Evolutionary conservation across 345 rosid genomes (phyloP).

Genomic region (Salix viminalis): DNA sequence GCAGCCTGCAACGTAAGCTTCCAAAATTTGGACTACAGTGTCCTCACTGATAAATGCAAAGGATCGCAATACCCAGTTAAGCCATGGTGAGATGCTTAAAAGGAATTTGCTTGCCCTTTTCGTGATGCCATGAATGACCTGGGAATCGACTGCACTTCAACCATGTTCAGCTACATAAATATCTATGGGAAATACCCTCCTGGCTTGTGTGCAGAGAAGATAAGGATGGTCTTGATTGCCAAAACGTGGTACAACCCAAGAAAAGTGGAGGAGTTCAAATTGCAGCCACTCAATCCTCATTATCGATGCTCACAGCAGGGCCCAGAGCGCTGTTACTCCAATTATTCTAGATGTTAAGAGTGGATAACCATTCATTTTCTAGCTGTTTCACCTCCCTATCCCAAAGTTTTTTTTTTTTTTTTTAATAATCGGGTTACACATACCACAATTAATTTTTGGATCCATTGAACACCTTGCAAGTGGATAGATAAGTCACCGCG

Average conservation of each 20-base stretch:
- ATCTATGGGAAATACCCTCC: constrained; percentile 73
- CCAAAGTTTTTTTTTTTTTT: background rate
- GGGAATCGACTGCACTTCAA: constrained; percentile 49
- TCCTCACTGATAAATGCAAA: constrained; percentile 63
- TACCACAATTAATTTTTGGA: too few species aligned
- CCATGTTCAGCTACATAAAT: constrained; percentile 89
- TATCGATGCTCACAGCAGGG: constrained; percentile 22
- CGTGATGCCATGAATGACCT: constrained; percentile 46
- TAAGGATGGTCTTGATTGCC: constrained; percentile 56
- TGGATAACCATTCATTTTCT: background rate
- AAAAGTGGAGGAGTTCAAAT: background rate
- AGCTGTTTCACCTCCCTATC: background rate
- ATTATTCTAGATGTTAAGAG: constrained; percentile 8
- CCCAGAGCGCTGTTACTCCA: constrained; percentile 19
- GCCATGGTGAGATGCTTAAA: constrained; percentile 50
- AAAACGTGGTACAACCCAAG: background rate
- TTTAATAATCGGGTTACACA: too few species aligned
- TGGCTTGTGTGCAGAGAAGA: constrained; percentile 66
- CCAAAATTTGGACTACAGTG: constrained; percentile 54
- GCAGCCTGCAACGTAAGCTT: constrained; percentile 60
- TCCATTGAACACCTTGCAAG: too few species aligned
- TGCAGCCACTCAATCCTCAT: constrained; percentile 3
- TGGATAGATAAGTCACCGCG: too few species aligned
- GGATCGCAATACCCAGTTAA: constrained; percentile 62
- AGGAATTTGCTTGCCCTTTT: constrained; percentile 61